Evolutionary conservation across 306 rosid genomes (phyloP).

Genomic region (Cicer pinnatifidum): DNA sequence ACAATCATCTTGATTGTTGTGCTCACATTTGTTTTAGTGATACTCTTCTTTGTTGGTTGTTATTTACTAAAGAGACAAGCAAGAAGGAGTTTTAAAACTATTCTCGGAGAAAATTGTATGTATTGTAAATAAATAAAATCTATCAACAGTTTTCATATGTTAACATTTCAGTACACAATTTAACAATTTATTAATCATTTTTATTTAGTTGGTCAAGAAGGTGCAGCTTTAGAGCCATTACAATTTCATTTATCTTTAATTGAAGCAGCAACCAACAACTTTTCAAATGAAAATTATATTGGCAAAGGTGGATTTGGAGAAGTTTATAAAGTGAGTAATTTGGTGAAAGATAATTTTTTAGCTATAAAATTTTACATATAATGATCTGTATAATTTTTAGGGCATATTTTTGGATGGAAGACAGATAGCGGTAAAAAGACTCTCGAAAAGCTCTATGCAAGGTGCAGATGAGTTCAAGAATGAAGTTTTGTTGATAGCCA

Average conservation of each 20-base stretch:
- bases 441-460: conserved; percentile 22
- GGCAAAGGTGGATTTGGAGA: conserved; percentile 38
- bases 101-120: conserved; percentile 29
- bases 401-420: conserved; percentile 18
- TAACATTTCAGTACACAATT: background rate
- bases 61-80: conserved; percentile 15
- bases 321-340: conserved; percentile 22
- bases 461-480: conserved; percentile 32
- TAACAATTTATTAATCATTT: conserved; percentile 2
- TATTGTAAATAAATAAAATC: background rate
- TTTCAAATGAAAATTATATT: conserved; percentile 23
- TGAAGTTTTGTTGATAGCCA: conserved; percentile 20
- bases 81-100: conserved; percentile 15
- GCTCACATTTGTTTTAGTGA: background rate
- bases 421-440: conserved; percentile 30
- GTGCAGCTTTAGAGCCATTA: conserved; percentile 9
- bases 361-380: background rate
- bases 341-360: background rate
- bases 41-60: conserved; percentile 16
- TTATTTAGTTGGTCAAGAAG: conserved; percentile 33
- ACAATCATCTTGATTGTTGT: conserved; percentile 9
- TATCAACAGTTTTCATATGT: background rate
- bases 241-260: conserved; percentile 11
- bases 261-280: conserved; percentile 23
- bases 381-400: background rate